phyloP scores from a whole-genome alignment of 306 rosid species.

The Amphicarpaea edgeworthii region DNA sequence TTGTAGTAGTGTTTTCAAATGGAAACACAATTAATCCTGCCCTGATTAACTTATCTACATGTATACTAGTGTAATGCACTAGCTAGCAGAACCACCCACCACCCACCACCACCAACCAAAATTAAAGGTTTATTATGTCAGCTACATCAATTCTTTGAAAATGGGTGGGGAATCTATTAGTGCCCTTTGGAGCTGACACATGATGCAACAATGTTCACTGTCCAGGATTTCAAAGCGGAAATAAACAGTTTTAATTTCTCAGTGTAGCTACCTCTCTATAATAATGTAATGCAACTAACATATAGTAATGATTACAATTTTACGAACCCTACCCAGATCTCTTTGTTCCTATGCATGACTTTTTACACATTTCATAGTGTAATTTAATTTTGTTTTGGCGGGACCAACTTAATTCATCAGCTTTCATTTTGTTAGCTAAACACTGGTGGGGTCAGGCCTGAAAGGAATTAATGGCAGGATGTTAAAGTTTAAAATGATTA shows the following conservation, averaged over 20 bases:
- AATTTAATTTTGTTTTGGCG: slow-evolving; percentile 11
- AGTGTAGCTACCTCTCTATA: neutral
- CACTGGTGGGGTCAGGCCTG: slow-evolving; percentile 42
- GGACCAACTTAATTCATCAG: slow-evolving; percentile 22
- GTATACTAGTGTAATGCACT: too few relatives aligned
- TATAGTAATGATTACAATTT: slow-evolving; percentile 43
- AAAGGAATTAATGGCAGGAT: slow-evolving; percentile 17
- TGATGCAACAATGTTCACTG: slow-evolving; percentile 29
- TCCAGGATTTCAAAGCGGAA: slow-evolving; percentile 25
- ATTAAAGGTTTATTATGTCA: slow-evolving; percentile 43
- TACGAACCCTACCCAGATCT: slow-evolving; percentile 40
- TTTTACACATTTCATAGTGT: slow-evolving; percentile 16
- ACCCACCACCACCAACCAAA: slow-evolving; percentile 47
- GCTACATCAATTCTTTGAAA: slow-evolving; percentile 34
- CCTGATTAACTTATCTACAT: slow-evolving; percentile 35
- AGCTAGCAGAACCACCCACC: slow-evolving; percentile 22
- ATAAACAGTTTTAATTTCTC: slow-evolving; percentile 24
- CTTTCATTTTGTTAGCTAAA: slow-evolving; percentile 29
- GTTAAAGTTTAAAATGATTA: slow-evolving; percentile 40
- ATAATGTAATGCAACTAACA: slow-evolving; percentile 38
- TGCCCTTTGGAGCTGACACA: slow-evolving; percentile 44
- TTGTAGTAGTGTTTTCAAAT: slow-evolving; percentile 45
- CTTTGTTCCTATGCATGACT: slow-evolving; percentile 40
- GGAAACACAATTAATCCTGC: slow-evolving; percentile 14
- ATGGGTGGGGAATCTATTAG: slow-evolving; percentile 46